A percentile compares a stretch with the other conserved stretches of the same genome.
These are phyloP conservation scores for Symmetrospora coprosmae DNA, from an alignment of 768 basidiomycete genomes.

Conservation along the genomic window DNA sequence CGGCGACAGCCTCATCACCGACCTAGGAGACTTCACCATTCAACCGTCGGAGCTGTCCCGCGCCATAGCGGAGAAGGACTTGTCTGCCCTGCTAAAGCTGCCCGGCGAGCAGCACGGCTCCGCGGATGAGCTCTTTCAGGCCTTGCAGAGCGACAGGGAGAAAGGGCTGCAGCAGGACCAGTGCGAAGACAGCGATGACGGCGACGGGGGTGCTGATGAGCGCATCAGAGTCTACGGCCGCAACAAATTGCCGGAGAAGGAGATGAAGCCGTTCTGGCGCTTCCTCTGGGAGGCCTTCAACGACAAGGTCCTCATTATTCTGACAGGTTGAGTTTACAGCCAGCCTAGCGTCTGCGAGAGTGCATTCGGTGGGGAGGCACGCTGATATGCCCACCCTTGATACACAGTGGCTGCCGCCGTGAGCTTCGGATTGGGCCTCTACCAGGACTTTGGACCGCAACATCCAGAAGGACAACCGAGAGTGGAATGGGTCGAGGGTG, in stretches of 20 bases:
- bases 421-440: conserved; percentile 77
- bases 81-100: background rate
- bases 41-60: conserved; percentile 1
- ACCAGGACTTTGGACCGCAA: conserved; percentile 70
- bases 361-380: background rate
- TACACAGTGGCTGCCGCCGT: conserved; percentile 68
- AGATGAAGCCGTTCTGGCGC: conserved; percentile 10
- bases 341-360: too few relatives aligned
- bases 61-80: conserved; percentile 6
- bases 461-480: conserved; percentile 48
- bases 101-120: background rate
- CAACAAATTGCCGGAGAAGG: conserved; percentile 10
- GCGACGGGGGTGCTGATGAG: background rate
- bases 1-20: too few relatives aligned
- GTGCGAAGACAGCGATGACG: too few relatives aligned
- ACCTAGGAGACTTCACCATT: conserved; percentile 10
- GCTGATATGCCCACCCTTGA: too few relatives aligned
- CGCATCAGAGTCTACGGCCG: conserved; percentile 13
- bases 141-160: conserved; percentile 9
- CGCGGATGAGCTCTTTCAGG: background rate
- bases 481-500: conserved; percentile 87
- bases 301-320: conserved; percentile 43
- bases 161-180: conserved; percentile 9
- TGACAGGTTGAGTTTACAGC: too few relatives aligned
- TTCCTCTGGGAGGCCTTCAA: conserved; percentile 21